Base-by-base conservation (phyloP, 1,284 basidiomycete genomes). In the Apiotrichum domesticum region DNA sequence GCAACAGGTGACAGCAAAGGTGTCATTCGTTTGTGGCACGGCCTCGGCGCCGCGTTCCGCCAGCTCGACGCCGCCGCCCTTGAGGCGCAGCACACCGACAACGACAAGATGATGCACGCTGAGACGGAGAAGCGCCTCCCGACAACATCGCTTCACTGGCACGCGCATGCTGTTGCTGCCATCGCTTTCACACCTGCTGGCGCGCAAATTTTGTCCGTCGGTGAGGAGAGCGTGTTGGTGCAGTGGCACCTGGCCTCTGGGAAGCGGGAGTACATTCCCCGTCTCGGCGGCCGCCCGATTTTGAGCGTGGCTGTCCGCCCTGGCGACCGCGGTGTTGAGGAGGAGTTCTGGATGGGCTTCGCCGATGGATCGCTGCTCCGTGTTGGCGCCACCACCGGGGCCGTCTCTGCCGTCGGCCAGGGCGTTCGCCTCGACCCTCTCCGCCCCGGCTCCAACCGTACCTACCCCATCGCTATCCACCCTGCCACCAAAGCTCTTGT, bases 201-300 rank as follows among this genome's bases (percentile, higher is more conserved):
- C 11, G 87, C 91, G 3, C 94, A 97, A 71, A 79, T 99, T 21
- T 78, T 98, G 48, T 96, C 90, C 54, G 96, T 93, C 63, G 96
- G 96, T 46, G 92, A 98, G 73, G 96, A 98, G 76, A 85, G 89
- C 39, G 95, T 97, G 1, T 78, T 98, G 7, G 95, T 98, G 32
- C 86, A 96, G 55, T 99, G 96, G 96, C 90, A 94, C 69, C 72
- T 96, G 41, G 86, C 90, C 63, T 85, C 86, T 0, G 87, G 88
- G 13, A 88, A 86, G 75, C 85, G 85, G 70, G 90, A 94, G 73
- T 98, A 90, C 70, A 84, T 98, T 4, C 94, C 96, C 37, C 85
- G 96, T 50, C 82, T 98, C 2, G 93, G 95, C 13, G 88, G 91
- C 1, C 85, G 91, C 3, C 90, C 81, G 34, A 71, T 91, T 55